Percentiles rank a stretch among this genome's conserved stretches.
These are phyloP conservation scores for Rhizophagus sp. DNA, from an alignment of 192 early-diverging fungal species.

Conservation along the genomic window DNA sequence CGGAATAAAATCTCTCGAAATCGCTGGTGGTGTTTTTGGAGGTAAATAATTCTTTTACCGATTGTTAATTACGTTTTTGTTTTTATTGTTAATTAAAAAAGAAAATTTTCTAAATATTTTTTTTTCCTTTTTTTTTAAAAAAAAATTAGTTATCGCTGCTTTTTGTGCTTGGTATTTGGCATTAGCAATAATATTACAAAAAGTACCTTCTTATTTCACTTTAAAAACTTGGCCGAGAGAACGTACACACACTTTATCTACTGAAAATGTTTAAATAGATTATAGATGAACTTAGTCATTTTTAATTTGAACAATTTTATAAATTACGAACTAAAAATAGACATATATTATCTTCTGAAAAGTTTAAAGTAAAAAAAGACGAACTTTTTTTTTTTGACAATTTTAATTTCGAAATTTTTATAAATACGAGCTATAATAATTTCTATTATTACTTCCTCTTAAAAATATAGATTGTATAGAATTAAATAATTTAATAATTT, in stretches of 20 bases:
- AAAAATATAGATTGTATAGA: too few relatives aligned
- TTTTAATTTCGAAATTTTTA: too few relatives aligned
- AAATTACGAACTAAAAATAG: too few relatives aligned
- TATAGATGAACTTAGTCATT: too few relatives aligned
- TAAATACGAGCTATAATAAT: too few relatives aligned
- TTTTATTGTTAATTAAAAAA: not conserved
- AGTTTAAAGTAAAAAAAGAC: too few relatives aligned
- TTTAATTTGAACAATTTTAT: too few relatives aligned
- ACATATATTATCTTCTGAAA: too few relatives aligned
- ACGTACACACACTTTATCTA: not conserved
- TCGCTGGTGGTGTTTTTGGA: slow-evolving; percentile 68
- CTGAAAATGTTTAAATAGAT: not conserved
- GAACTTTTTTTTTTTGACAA: too few relatives aligned
- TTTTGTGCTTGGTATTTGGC: slow-evolving; percentile 75
- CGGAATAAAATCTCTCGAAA: slow-evolving; percentile 30
- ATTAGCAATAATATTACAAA: slow-evolving; percentile 55
- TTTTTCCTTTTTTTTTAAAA: not conserved
- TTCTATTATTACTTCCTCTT: too few relatives aligned
- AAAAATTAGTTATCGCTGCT: slow-evolving; percentile 54
- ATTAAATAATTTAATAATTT: too few relatives aligned
- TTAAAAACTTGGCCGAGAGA: slow-evolving; percentile 38
- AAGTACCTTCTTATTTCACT: slow-evolving; percentile 50
- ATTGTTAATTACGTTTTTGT: not conserved
- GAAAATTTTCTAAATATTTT: not conserved
- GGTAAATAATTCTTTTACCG: not conserved